phyloP scores from a whole-genome alignment of 176 grass and related monocot species.

The Juncus effusus region DNA sequence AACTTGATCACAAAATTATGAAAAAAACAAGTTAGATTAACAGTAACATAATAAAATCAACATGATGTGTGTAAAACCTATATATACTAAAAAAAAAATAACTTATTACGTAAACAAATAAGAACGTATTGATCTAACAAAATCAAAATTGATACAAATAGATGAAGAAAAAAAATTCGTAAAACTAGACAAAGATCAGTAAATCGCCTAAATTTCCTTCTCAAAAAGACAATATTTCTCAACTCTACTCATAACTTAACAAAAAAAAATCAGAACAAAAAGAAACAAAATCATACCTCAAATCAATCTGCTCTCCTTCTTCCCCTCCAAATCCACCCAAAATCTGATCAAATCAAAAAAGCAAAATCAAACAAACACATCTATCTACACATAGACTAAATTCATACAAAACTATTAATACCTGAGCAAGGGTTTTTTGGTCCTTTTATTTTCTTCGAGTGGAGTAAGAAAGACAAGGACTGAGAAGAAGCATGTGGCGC shows the following conservation, averaged over 20 bases:
- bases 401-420: too few species aligned
- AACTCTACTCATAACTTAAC: neutral
- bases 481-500: constrained; percentile 10
- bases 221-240: too few species aligned
- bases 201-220: too few species aligned
- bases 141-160: constrained; percentile 9
- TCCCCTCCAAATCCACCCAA: neutral
- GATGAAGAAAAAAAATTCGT: neutral
- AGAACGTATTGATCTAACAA: neutral
- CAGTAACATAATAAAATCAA: too few species aligned
- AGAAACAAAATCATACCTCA: constrained; percentile 6
- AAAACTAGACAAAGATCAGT: neutral
- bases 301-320: neutral
- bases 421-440: neutral
- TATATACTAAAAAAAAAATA: too few species aligned
- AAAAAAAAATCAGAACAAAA: neutral
- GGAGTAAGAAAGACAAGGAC: neutral
- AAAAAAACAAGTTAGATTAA: too few species aligned
- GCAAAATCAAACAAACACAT: neutral
- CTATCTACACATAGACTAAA: neutral
- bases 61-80: too few species aligned
- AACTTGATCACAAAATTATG: too few species aligned
- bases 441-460: constrained; percentile 15
- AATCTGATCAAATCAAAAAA: constrained; percentile 9
- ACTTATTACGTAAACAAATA: neutral